Base-by-base conservation (phyloP, 2,329 filamentous ascomycete species). In the Sordariomycetes sp. region DNA sequence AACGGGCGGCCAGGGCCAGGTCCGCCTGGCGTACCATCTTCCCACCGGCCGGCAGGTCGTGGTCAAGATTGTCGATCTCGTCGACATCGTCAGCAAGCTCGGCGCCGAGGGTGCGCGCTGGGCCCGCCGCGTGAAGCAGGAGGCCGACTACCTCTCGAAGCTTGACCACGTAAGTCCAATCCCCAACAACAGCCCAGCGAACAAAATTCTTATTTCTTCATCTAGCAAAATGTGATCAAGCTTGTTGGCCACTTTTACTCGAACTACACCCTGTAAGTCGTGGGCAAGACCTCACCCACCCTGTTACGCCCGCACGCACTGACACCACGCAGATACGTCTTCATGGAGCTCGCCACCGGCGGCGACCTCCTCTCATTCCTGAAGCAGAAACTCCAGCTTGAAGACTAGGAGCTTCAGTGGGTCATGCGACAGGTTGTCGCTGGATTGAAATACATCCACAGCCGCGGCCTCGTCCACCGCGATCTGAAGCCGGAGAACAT, bases 401-500 rank as follows among this genome's bases (percentile, higher is more conserved):
- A 77, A n/a, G 67, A 71, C 24, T 40, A 53, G 22, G 56, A 58
- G 25, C 22, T 40, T 11, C 63, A 73, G 66, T 65, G 75, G 61
- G 74, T 82, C 24, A 64, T 79, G 10, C 68, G 72, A 3, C 79
- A 82, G 62, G 66, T 82, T 2, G 65, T 79, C 1, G 69, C 70
- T 5, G 79, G 72, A 0, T 66, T 81, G 1, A 60, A 62, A 1
- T 80, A 79, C 61, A 71, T 81, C 7, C 79, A 81, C 61, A 62
- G 64, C n/a, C 76, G 76, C 50, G 73, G 74, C 0, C 71, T 82
- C 7, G 72, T 77, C 0, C 79, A 82, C 63, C 74, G 79, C 1
- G 79, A 82, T 58, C 67, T 82, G 34, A 82, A 82, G 60, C 77
- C 75, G 0, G 78, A 81, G 62, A 82, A 81, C 48, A 71, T 82